phyloP scores from a whole-genome alignment of 2,329 filamentous ascomycete genomes.

The Colletotrichum tabaci region DNA sequence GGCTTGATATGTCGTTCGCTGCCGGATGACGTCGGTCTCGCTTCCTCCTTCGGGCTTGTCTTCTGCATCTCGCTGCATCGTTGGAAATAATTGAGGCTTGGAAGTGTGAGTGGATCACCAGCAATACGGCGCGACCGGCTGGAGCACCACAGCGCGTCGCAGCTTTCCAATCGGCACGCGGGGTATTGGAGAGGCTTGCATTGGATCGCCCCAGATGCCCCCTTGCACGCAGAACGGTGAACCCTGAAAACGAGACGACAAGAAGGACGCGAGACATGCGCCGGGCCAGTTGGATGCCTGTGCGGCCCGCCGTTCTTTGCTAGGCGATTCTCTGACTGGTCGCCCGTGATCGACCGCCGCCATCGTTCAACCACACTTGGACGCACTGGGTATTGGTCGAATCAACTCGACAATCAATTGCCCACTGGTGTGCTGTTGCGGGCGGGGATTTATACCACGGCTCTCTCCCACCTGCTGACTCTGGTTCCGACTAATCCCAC shows the following conservation, averaged over 20 bases:
- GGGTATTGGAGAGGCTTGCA: constrained; percentile 42
- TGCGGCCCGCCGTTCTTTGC: constrained; percentile 37
- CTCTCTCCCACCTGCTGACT: constrained; percentile 21
- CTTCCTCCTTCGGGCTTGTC: constrained; percentile 16
- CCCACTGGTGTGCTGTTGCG: constrained; percentile 24
- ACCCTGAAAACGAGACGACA: constrained; percentile 43
- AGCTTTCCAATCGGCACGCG: constrained; percentile 41
- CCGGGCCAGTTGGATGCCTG: constrained; percentile 40
- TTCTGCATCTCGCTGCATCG: constrained; percentile 29
- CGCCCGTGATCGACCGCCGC: constrained; percentile 33
- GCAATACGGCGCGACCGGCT: constrained; percentile 19
- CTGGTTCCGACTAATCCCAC: constrained; percentile 3
- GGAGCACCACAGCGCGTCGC: constrained; percentile 19
- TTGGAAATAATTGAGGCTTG: constrained; percentile 19
- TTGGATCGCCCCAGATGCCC: constrained; percentile 40
- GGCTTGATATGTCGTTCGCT: constrained; percentile 12
- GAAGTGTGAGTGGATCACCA: constrained; percentile 38
- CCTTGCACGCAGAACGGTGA: constrained; percentile 40
- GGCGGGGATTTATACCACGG: constrained; percentile 23
- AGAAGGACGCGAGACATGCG: constrained; percentile 37
- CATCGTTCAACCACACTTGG: constrained; percentile 38
- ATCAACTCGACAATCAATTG: constrained; percentile 9
- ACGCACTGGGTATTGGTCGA: constrained; percentile 19
- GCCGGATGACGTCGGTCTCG: constrained; percentile 37
- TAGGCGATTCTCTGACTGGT: constrained; percentile 39